phyloP scores from a whole-genome alignment of 2,329 filamentous ascomycete species.

The Helotiales sp. region DNA sequence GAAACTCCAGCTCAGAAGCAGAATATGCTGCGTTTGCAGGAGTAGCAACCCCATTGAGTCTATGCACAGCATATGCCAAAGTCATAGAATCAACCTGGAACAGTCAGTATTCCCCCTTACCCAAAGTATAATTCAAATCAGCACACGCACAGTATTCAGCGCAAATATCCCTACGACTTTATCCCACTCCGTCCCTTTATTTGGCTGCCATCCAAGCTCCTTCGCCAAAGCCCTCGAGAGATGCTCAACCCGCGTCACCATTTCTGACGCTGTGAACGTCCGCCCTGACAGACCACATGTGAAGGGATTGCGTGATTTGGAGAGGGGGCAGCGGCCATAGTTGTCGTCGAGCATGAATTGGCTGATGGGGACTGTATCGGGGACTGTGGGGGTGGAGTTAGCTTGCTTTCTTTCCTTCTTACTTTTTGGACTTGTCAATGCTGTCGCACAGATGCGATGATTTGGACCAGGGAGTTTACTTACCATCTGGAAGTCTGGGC shows the following conservation, averaged over 20 bases:
- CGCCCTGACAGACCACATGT: constrained; percentile 77
- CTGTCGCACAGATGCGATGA: not conserved
- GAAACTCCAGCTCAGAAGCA: constrained; percentile 78
- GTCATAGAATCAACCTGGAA: constrained; percentile 74
- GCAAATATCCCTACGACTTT: constrained; percentile 79
- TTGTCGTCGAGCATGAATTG: constrained; percentile 79
- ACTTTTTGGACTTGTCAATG: not conserved
- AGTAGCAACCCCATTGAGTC: constrained; percentile 74
- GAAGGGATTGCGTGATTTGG: constrained; percentile 70
- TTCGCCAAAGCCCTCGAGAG: constrained; percentile 72
- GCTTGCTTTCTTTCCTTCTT: not conserved
- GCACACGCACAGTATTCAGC: constrained; percentile 71
- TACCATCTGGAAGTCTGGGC: constrained; percentile 61
- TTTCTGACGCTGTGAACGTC: constrained; percentile 66
- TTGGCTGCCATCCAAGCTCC: constrained; percentile 72
- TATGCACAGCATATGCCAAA: constrained; percentile 74
- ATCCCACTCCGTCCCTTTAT: constrained; percentile 78
- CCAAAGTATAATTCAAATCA: not conserved
- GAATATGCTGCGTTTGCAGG: constrained; percentile 90
- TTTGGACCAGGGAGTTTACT: constrained; percentile 29
- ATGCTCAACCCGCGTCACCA: constrained; percentile 67
- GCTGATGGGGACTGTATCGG: constrained; percentile 72
- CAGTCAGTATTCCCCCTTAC: not conserved
- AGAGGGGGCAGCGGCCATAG: constrained; percentile 68
- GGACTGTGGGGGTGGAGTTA: not conserved